Evolutionary conservation across 148 eudicot species (phyloP).

Genomic region (Simmondsia chinensis): DNA sequence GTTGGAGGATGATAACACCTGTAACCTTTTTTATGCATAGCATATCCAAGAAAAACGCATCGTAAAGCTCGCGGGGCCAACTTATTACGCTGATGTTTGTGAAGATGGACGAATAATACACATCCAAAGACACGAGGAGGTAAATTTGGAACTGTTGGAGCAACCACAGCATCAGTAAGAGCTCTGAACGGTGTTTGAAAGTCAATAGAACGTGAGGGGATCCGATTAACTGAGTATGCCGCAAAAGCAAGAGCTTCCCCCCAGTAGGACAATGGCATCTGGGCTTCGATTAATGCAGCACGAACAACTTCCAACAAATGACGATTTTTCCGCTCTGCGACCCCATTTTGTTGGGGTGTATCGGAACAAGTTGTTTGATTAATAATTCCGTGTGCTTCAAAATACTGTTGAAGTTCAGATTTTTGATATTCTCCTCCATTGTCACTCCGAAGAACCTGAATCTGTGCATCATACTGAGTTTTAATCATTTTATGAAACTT

Average conservation of each 20-base stretch:
- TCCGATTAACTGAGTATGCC: neutral
- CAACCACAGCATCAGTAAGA: neutral
- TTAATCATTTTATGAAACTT: too few species aligned
- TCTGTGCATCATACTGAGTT: too few species aligned
- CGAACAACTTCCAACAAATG: neutral
- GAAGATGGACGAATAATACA: neutral
- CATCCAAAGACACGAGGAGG: neutral
- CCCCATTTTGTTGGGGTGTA: slow-evolving; percentile 1
- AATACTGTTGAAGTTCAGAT: too few species aligned
- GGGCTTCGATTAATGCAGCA: neutral
- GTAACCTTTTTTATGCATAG: too few species aligned
- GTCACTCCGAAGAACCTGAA: too few species aligned
- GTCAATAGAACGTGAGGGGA: neutral
- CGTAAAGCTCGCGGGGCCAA: too few species aligned
- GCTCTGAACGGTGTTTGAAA: neutral
- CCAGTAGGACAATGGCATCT: neutral
- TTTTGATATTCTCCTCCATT: too few species aligned
- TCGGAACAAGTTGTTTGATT: neutral
- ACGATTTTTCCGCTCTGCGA: neutral
- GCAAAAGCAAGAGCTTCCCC: neutral
- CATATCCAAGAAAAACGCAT: too few species aligned
- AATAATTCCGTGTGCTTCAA: neutral
- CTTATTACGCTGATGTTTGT: too few species aligned
- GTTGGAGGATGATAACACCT: too few species aligned
- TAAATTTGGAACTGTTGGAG: neutral